A percentile compares a stretch with the other conserved stretches of the same genome.
Evolutionary conservation across 2,329 filamentous ascomycete genomes (phyloP).

Genomic region (Raffaelea deltoideospora): DNA sequence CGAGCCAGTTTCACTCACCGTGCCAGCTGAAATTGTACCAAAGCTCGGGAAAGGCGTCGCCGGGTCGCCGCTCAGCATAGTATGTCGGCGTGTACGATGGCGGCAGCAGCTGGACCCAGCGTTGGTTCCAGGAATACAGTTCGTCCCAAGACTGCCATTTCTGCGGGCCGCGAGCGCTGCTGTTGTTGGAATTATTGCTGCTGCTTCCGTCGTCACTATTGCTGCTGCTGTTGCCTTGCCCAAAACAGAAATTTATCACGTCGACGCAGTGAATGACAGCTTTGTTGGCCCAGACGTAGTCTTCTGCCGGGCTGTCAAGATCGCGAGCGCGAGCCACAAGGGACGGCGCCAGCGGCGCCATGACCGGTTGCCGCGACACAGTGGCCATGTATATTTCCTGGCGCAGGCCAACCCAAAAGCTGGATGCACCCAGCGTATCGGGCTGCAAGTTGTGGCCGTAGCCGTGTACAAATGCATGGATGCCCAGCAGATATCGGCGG

Average conservation of each 20-base stretch:
- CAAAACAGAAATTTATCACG: conserved; percentile 48
- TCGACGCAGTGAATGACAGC: conserved; percentile 48
- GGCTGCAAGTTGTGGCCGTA: conserved; percentile 23
- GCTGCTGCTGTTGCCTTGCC: no score
- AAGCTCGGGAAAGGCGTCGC: conserved; percentile 38
- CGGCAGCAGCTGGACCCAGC: conserved; percentile 32
- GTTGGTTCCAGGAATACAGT: conserved; percentile 27
- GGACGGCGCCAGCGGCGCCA: conserved; percentile 32
- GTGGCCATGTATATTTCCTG: conserved; percentile 45
- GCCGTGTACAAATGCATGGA: conserved; percentile 30
- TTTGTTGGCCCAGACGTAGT: conserved; percentile 44
- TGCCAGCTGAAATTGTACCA: conserved; percentile 42
- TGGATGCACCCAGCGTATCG: conserved; percentile 30
- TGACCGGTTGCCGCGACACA: conserved; percentile 27
- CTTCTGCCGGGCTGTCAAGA: conserved; percentile 26
- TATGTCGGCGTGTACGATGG: conserved; percentile 40
- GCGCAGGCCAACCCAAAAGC: conserved; percentile 41
- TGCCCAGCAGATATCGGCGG: conserved; percentile 30
- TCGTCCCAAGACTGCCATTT: conserved; percentile 23
- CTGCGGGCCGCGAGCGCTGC: no score
- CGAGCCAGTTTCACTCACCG: conserved; percentile 18
- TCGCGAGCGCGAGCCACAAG: conserved; percentile 31
- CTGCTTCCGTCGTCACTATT: no score
- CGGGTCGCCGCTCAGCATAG: conserved; percentile 20
- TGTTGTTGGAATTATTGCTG: no score